Evolutionary conservation across 1,139 yeast genomes (phyloP), one percentile per base, ranked within the genome.

Genomic region (Suhomyces wounanorum): DNA sequence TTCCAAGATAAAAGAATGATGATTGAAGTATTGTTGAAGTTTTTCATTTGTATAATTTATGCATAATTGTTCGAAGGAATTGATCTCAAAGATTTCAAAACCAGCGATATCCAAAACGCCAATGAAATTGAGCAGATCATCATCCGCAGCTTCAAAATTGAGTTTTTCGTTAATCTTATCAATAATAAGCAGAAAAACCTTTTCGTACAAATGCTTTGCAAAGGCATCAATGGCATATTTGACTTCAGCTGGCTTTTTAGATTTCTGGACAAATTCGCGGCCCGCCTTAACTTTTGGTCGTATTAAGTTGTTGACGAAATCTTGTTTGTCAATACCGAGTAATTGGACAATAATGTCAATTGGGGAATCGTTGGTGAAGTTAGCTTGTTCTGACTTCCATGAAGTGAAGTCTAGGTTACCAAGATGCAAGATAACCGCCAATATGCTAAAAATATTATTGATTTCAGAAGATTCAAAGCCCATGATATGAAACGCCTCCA

Each of bases 51-150:
- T 94, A 66, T 89, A 94, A 64, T 95, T 95, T 65, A 95, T 95
- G 70, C 99, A 94, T 42, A 95, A 78, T 69, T 95, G 99, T 67
- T 95, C 99, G 66, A 95, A 94, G 1, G 97, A 89, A 65, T 95
- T 95, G 53, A 81, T 80, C 52, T 89, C 85, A 65, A 95, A 95
- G 52, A 94, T 94, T 70, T 95, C 99, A 70, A 94, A 95, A 8
- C 99, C 99, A 0, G 98, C 98, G 61, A 94, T 95, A 75, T 94
- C 99, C 53, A 94, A 75, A 3, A 95, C 95, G 2, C 99, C 99
- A 59, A 94, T 90, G 59, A 87, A 92, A 52, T 87, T 83, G 16
- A 65, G 66, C 40, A 52, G 59, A 16, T 59, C 60, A 6, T 56
- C 58, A 9, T 65, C 68, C 25, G 57, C 48, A n/a, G 54, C 44